Conservation (phyloP, 805 yeast genomes). For the Deakozyma indianensis region DNA sequence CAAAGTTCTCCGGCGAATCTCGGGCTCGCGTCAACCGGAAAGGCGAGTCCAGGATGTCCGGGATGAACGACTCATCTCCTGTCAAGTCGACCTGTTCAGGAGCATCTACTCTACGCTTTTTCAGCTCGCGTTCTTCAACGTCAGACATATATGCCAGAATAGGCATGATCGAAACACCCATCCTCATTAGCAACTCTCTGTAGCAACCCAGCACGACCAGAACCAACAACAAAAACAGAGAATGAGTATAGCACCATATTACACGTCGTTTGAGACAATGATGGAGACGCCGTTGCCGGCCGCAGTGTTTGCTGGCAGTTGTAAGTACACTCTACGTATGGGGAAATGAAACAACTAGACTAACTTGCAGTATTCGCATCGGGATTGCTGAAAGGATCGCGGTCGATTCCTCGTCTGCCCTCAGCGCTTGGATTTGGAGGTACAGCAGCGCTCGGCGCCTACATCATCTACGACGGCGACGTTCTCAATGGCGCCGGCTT, state of each 20-base stretch:
- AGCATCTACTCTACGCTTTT: not conserved
- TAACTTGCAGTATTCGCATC: not conserved
- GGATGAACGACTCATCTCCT: not conserved
- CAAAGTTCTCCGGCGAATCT: slow-evolving; percentile 10
- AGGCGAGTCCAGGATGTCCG: slow-evolving; percentile 5
- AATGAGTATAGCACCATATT: too few relatives aligned
- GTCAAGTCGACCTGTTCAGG: not conserved
- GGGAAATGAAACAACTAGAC: too few relatives aligned
- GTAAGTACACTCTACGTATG: not conserved
- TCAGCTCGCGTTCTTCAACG: not conserved
- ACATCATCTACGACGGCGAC: slow-evolving; percentile 17
- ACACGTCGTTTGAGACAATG: not conserved
- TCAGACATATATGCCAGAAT: not conserved
- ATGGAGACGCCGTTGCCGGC: not conserved
- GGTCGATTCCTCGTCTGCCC: not conserved
- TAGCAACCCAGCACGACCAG: too few relatives aligned
- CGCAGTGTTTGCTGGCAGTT: not conserved
- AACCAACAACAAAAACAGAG: too few relatives aligned
- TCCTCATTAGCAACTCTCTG: too few relatives aligned
- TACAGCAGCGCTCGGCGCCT: slow-evolving; percentile 15
- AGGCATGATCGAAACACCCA: too few relatives aligned
- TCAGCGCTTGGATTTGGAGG: slow-evolving; percentile 14
- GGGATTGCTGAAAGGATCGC: not conserved
- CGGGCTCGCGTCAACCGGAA: slow-evolving; percentile 8
- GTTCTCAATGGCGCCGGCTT: slow-evolving; percentile 17